These are phyloP conservation scores for Picochlorum costavermella DNA, from an alignment of 139 green algal species.

Conservation along the genomic window DNA sequence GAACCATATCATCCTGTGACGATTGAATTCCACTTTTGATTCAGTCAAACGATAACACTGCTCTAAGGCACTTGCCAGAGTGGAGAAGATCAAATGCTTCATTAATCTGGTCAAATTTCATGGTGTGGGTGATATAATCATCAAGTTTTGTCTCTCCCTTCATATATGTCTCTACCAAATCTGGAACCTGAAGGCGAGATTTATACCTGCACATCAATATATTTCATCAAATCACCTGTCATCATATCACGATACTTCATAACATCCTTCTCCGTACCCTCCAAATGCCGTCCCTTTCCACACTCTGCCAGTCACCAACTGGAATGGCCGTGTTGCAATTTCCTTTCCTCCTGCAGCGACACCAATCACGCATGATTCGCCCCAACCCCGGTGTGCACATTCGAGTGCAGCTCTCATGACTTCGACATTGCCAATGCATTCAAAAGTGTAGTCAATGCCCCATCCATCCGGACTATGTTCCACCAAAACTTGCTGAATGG, in stretches of 20 bases:
- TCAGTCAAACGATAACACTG: constrained; percentile 54
- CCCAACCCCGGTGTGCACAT: constrained; percentile 82
- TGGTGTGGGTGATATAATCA: constrained; percentile 85
- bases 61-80: constrained; percentile 75
- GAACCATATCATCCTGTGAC: constrained; percentile 5
- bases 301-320: constrained; percentile 83
- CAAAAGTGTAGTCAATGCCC: constrained; percentile 92
- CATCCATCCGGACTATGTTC: constrained; percentile 74
- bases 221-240: not conserved
- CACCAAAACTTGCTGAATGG: constrained; percentile 73
- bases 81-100: constrained; percentile 92
- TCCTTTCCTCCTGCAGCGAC: constrained; percentile 44
- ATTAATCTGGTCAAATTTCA: constrained; percentile 85
- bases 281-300: constrained; percentile 96
- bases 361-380: constrained; percentile 63
- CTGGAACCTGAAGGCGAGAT: constrained; percentile 58
- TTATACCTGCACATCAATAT: constrained; percentile 17
- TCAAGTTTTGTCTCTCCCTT: constrained; percentile 75
- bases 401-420: constrained; percentile 94
- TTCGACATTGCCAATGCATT: constrained; percentile 85
- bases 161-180: constrained; percentile 81
- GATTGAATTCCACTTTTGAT: not conserved
- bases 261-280: constrained; percentile 22
- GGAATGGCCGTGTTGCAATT: constrained; percentile 75
- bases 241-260: constrained; percentile 37